A percentile compares a stretch with the other conserved stretches of the same genome.
These are phyloP conservation scores for Trifolium dubium DNA, from an alignment of 306 rosid genomes.

Conservation along the genomic window DNA sequence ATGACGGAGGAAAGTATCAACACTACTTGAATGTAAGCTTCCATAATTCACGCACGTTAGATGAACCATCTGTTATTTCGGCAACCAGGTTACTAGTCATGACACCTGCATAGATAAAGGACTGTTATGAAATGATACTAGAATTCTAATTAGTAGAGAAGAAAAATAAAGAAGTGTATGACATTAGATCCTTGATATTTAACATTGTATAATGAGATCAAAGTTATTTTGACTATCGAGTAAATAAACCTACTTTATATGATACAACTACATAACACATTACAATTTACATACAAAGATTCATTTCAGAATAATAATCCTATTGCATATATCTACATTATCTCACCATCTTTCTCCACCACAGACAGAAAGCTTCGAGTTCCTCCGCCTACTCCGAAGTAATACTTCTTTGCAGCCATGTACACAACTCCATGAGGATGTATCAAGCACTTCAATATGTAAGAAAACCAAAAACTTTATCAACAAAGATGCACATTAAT, in stretches of 20 bases:
- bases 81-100: constrained; percentile 65
- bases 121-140: constrained; percentile 4
- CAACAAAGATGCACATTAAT: constrained; percentile 15
- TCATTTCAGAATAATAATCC: neutral
- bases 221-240: too few species aligned
- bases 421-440: constrained; percentile 68
- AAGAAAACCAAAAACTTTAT: constrained; percentile 31
- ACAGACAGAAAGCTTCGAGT: constrained; percentile 70
- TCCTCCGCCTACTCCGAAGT: constrained; percentile 98
- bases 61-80: constrained; percentile 94
- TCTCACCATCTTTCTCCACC: constrained; percentile 85
- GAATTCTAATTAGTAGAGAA: too few species aligned
- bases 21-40: constrained; percentile 72
- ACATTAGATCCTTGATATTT: neutral
- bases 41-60: constrained; percentile 95
- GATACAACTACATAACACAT: constrained; percentile 18
- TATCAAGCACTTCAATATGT: constrained; percentile 39
- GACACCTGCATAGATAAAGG: constrained; percentile 56
- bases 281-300: neutral
- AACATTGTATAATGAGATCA: neutral
- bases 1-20: constrained; percentile 8
- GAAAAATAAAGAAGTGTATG: too few species aligned
- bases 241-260: too few species aligned
- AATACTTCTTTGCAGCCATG: constrained; percentile 93
- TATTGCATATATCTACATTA: constrained; percentile 27